These are phyloP conservation scores for Tagetes patula DNA, from an alignment of 129 eudicot species.

Conservation along the genomic window DNA sequence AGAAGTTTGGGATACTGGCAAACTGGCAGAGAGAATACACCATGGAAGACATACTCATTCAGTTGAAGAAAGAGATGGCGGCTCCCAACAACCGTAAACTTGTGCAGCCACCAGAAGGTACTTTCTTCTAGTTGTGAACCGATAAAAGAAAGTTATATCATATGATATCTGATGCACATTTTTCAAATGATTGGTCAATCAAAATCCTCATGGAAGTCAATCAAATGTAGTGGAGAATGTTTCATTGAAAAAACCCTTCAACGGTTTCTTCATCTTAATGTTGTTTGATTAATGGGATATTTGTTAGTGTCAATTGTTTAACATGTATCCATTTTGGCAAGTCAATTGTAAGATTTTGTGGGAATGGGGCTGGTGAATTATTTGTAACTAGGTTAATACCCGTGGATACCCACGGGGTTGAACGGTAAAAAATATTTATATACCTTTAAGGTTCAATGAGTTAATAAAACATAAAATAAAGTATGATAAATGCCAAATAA, in stretches of 20 bases:
- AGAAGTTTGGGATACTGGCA: constrained; percentile 36
- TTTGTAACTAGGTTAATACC: too few species aligned
- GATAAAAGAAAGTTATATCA: not conserved
- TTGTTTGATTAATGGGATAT: not conserved
- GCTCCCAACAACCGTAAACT: constrained; percentile 36
- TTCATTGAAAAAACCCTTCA: not conserved
- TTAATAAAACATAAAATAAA: too few species aligned
- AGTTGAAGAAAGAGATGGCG: constrained; percentile 35
- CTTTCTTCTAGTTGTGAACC: constrained; percentile 22
- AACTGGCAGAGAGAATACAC: not conserved
- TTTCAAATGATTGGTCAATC: not conserved
- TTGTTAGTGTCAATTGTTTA: not conserved
- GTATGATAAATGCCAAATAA: too few species aligned
- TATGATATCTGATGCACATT: not conserved
- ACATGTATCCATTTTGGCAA: not conserved
- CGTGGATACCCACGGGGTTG: too few species aligned
- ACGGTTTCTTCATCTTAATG: not conserved
- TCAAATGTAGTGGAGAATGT: not conserved
- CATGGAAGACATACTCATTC: constrained; percentile 35
- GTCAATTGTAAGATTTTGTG: not conserved
- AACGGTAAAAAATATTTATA: too few species aligned
- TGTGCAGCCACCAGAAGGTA: constrained; percentile 39
- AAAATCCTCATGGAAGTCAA: not conserved
- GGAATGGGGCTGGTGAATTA: too few species aligned
- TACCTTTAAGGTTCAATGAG: too few species aligned